Evolutionary conservation across 257 asterid species (phyloP).

Genomic region (Nicotiana tomentosiformis): DNA sequence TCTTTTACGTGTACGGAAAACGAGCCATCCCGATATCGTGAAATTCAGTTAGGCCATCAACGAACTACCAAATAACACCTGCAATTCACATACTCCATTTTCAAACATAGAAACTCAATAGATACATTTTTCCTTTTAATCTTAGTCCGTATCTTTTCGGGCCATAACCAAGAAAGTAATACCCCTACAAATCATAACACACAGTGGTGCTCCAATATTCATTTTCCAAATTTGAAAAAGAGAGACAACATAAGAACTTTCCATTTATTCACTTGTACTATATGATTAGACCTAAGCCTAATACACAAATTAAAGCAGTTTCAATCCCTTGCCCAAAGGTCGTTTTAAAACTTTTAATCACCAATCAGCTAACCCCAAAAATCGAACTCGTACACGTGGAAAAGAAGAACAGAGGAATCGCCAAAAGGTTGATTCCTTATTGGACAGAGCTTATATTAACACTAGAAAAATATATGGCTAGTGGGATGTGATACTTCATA

Average conservation of each 20-base stretch:
- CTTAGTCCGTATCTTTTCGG: not conserved
- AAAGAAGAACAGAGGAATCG: not conserved
- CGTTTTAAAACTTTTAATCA: not conserved
- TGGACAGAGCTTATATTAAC: not conserved
- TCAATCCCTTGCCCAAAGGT: not conserved
- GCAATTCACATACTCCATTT: not conserved
- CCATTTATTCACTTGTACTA: not conserved
- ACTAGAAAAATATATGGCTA: not conserved
- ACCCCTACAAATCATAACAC: not conserved
- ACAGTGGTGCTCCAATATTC: not conserved
- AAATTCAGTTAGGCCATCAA: not conserved
- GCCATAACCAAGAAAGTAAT: not conserved
- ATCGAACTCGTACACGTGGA: not conserved
- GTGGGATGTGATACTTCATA: not conserved
- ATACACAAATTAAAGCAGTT: not conserved
- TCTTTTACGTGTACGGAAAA: too few relatives aligned
- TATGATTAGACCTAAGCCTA: not conserved
- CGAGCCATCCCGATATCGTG: not conserved
- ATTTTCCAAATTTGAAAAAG: constrained; percentile 3
- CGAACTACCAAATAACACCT: not conserved
- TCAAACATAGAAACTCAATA: not conserved
- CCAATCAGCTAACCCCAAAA: not conserved
- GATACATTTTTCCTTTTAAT: not conserved
- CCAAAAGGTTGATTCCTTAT: not conserved
- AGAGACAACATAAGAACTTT: not conserved